Percentiles rank a stretch among this genome's conserved stretches.
Evolutionary conservation across 257 asterid genomes (phyloP).

Genomic region (Coffea eugenioides): DNA sequence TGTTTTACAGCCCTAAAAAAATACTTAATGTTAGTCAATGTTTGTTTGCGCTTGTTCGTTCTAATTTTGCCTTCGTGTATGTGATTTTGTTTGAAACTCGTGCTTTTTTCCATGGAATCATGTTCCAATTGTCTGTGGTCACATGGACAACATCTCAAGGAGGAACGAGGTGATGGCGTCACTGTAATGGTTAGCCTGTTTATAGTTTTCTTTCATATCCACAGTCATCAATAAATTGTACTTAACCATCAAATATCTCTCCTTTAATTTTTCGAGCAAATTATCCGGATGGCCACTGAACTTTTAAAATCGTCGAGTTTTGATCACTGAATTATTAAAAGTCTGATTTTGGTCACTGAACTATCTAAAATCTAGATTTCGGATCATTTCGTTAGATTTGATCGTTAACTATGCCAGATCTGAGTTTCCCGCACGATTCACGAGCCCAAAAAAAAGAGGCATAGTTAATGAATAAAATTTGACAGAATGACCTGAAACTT

Average conservation of each 20-base stretch:
- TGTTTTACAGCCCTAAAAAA: background rate
- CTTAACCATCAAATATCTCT: background rate
- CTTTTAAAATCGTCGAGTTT: no score
- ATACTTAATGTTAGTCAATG: background rate
- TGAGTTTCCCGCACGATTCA: no score
- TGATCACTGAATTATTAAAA: no score
- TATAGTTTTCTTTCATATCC: background rate
- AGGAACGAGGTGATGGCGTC: background rate
- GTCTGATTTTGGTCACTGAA: no score
- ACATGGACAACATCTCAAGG: background rate
- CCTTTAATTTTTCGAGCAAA: background rate
- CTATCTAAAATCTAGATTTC: no score
- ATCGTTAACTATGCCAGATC: no score
- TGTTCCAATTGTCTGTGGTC: background rate
- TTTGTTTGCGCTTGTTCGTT: background rate
- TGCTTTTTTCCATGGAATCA: slow-evolving; percentile 2
- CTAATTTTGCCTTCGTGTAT: background rate
- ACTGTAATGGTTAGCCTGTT: background rate
- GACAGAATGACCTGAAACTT: no score
- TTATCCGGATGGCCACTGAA: no score
- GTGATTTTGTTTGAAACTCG: background rate
- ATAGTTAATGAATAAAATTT: no score
- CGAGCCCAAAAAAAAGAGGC: no score
- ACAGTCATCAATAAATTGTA: background rate
- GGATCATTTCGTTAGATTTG: no score